Base-by-base conservation (phyloP, 495 filamentous ascomycete species). In the Penicillium ochrochloron region DNA sequence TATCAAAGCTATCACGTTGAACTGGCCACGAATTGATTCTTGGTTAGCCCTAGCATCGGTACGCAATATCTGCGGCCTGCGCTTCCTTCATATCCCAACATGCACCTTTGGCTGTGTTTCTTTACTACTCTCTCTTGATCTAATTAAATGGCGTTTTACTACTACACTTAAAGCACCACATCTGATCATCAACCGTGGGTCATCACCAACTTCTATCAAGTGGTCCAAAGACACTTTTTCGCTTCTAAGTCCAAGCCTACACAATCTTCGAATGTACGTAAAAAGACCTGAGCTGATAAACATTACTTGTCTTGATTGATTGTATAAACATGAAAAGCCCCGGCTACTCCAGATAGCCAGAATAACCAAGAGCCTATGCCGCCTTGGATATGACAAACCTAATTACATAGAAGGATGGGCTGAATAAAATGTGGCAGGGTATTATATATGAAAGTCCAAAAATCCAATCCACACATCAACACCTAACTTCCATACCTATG, bases 361-460 rank as follows among this genome's bases (percentile, higher is more conserved):
- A 37, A 2, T 1, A 11, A 41, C 37, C 19, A 0, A 10, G 44
- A 48, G 7, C 44, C 6, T 23, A 48, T 48, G 44, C 15, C 23
- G 3, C 19, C 21, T 23, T 48, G 44, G 25, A 48, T 23, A 48
- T 11, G 21, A 48, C 10, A n/a, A 48, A 48, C 7, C 25, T 52
- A 27, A 52, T 29, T 27, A 52, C 14, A 52, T 31, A 12, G 21
- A 52, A 6, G 25, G 21, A 52, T 1, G 27, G 17, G 14, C 23
- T 52, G 5, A 52, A 52, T 23, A 52, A 52, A 15, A 25, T 19
- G 19, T 48, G 44, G 19, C 44, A 48, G 44, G 44, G 44, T 48
- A 48, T 48, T 41, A 41, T 41, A 12, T 41, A 41, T 41, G 37
- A 41, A 41, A 14, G 37, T 41, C 37, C 37, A 41, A 41, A 6